A percentile compares a stretch with the other conserved stretches of the same genome.
These are phyloP conservation scores for Pyrenula massariospora DNA, from an alignment of 495 filamentous ascomycete genomes.

Conservation along the genomic window DNA sequence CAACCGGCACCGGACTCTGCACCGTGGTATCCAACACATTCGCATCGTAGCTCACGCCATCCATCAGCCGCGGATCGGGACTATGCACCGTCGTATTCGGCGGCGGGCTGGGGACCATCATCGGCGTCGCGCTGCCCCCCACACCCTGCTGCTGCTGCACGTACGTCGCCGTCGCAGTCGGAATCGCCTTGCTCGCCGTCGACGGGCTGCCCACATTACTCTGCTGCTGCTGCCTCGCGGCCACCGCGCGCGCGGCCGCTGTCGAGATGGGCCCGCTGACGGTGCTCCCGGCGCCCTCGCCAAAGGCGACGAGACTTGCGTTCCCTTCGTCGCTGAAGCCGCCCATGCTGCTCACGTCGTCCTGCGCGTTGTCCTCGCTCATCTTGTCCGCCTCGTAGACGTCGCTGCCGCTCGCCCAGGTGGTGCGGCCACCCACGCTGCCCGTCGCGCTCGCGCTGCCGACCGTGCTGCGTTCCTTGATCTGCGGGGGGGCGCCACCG, in stretches of 20 bases:
- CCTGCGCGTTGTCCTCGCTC: slow-evolving; percentile 59
- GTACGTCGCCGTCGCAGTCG: slow-evolving; percentile 2
- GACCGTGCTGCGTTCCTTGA: slow-evolving; percentile 71
- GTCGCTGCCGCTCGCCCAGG: slow-evolving; percentile 60
- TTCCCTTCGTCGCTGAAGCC: slow-evolving; percentile 70
- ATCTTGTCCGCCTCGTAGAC: slow-evolving; percentile 53
- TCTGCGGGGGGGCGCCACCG: slow-evolving; percentile 37
- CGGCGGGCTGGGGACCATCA: slow-evolving; percentile 14
- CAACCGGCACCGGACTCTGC: slow-evolving; percentile 26
- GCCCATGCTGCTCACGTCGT: slow-evolving; percentile 51
- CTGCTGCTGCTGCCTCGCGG: slow-evolving; percentile 16
- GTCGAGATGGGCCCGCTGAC: slow-evolving; percentile 58
- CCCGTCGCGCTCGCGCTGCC: slow-evolving; percentile 73
- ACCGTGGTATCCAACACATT: slow-evolving; percentile 41
- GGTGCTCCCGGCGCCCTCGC: slow-evolving; percentile 75
- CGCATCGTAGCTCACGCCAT: slow-evolving; percentile 44
- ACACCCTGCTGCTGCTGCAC: slow-evolving; percentile 10
- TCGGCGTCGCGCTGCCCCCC: slow-evolving; percentile 17
- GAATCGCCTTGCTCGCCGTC: slow-evolving; percentile 9
- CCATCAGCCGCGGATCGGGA: slow-evolving; percentile 37
- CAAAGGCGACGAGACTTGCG: slow-evolving; percentile 71
- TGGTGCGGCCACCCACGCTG: slow-evolving; percentile 59
- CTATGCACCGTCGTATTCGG: slow-evolving; percentile 24
- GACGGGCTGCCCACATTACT: slow-evolving; percentile 24
- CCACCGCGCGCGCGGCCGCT: slow-evolving; percentile 14